A percentile compares a stretch with the other conserved stretches of the same genome.
Evolutionary conservation across 768 basidiomycete genomes (phyloP).

Genomic region (Tricholoma hemisulphureum): DNA sequence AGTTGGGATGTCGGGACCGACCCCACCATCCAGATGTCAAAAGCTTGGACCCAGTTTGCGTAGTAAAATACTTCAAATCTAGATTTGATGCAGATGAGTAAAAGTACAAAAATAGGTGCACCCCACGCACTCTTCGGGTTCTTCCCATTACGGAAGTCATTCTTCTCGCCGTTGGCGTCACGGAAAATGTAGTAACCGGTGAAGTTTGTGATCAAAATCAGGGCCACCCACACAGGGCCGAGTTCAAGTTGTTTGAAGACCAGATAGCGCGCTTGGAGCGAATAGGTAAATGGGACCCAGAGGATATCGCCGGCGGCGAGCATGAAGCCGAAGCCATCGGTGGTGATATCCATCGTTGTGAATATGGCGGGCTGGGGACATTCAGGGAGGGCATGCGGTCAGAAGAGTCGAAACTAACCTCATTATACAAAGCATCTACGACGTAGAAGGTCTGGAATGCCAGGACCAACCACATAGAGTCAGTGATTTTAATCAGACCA

Average conservation of each 20-base stretch:
- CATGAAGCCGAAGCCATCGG: conserved; percentile 99
- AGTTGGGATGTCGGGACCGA: conserved; percentile 87
- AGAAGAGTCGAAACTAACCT: conserved; percentile 47
- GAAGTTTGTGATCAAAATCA: conserved; percentile 62
- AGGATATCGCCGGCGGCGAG: conserved; percentile 87
- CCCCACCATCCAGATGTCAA: conserved; percentile 99
- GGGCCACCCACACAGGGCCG: conserved; percentile 53
- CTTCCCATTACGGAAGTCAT: conserved; percentile 87
- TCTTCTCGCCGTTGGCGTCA: conserved; percentile 87
- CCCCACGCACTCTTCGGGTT: conserved; percentile 82
- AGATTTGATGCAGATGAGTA: background rate
- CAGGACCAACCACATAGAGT: conserved; percentile 89
- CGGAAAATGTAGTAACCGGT: conserved; percentile 92
- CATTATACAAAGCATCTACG: conserved; percentile 83
- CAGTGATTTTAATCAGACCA: conserved; percentile 64
- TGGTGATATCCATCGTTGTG: conserved; percentile 96
- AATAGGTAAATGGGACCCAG: conserved; percentile 95
- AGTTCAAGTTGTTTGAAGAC: conserved; percentile 86
- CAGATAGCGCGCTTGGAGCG: conserved; percentile 91
- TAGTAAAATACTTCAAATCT: conserved; percentile 33
- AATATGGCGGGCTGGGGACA: conserved; percentile 71
- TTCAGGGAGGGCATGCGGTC: background rate
- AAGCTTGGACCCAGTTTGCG: conserved; percentile 83
- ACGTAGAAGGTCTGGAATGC: conserved; percentile 88
- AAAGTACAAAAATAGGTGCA: background rate